Evolutionary conservation across 2,329 filamentous ascomycete species (phyloP).

Genomic region (Colletotrichum sp.): DNA sequence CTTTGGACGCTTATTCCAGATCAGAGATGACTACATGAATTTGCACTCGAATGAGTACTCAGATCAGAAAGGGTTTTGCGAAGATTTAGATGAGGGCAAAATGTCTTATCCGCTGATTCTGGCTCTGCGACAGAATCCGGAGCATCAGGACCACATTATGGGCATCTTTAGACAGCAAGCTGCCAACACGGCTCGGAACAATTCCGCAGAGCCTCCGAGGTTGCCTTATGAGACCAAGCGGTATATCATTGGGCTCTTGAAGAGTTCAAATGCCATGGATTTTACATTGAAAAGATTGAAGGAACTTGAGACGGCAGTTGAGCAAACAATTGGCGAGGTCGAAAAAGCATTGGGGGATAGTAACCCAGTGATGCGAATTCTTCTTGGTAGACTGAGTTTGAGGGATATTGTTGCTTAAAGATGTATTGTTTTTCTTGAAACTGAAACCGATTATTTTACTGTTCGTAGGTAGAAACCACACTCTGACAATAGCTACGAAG

Average conservation of each 20-base stretch:
- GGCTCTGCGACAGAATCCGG: neutral
- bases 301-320: neutral
- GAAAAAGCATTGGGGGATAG: neutral
- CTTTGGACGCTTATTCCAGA: conserved; percentile 35
- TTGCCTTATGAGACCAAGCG: neutral
- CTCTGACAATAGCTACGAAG: neutral
- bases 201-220: neutral
- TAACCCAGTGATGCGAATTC: neutral
- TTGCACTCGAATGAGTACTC: conserved; percentile 34
- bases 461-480: neutral
- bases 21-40: conserved; percentile 38
- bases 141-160: neutral
- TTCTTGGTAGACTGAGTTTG: conserved; percentile 1
- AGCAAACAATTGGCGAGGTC: neutral
- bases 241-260: neutral
- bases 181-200: neutral
- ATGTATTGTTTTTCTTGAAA: neutral
- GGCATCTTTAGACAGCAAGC: neutral
- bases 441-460: neutral
- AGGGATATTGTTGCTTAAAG: neutral
- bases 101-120: conserved; percentile 37
- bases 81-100: conserved; percentile 48
- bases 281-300: neutral
- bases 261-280: neutral
- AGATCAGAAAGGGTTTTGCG: conserved; percentile 42